Evolutionary conservation across 495 filamentous ascomycete species (phyloP).

Genomic region (Neurospora hispaniola): DNA sequence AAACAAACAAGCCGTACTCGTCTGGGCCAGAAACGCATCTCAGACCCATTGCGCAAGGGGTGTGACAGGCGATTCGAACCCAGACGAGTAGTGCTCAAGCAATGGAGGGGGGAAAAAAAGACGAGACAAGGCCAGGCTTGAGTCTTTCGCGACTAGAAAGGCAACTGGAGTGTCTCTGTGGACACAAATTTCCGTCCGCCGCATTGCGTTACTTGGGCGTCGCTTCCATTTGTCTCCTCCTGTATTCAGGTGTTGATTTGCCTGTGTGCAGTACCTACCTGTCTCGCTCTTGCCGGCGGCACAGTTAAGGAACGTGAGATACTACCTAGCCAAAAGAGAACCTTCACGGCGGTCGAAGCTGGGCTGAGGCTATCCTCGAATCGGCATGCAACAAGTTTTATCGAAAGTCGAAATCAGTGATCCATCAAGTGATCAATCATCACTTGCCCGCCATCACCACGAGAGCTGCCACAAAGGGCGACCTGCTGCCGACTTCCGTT

Average conservation of each 20-base stretch:
- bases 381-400: not conserved
- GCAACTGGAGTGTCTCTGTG: not conserved
- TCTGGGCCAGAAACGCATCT: no score
- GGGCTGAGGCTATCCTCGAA: not conserved
- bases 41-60: no score
- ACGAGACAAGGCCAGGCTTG: not conserved
- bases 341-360: not conserved
- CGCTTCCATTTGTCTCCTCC: not conserved
- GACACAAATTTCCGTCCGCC: not conserved
- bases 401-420: not conserved
- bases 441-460: not conserved
- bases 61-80: no score
- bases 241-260: not conserved
- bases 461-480: not conserved
- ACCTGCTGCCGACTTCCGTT: conserved; percentile 7
- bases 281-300: not conserved
- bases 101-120: not conserved
- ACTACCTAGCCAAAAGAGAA: not conserved
- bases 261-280: not conserved
- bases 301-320: not conserved
- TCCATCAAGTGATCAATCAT: not conserved
- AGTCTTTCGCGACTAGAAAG: not conserved
- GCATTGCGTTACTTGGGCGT: not conserved
- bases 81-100: not conserved
- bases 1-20: not conserved